Evolutionary conservation across 2,329 filamentous ascomycete species (phyloP).

Genomic region (Grosmannia huntii): DNA sequence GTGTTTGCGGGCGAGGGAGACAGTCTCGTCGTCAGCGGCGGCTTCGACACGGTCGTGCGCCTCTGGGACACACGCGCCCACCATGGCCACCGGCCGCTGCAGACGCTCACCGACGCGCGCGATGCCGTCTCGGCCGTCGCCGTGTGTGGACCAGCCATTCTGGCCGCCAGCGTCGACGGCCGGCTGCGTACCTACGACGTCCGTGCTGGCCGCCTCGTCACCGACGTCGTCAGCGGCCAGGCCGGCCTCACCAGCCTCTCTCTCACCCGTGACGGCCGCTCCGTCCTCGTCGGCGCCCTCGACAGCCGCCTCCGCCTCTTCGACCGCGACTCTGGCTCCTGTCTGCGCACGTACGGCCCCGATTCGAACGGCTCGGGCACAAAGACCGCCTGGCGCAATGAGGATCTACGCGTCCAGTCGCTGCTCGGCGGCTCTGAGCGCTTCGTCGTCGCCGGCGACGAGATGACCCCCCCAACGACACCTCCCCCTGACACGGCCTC

Average conservation of each 20-base stretch:
- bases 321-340: slow-evolving; percentile 61
- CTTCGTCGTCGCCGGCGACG: slow-evolving; percentile 70
- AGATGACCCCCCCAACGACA: slow-evolving; percentile 30
- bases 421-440: slow-evolving; percentile 64
- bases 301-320: slow-evolving; percentile 70
- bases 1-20: slow-evolving; percentile 67
- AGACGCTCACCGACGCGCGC: slow-evolving; percentile 58
- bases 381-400: slow-evolving; percentile 38
- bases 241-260: slow-evolving; percentile 62
- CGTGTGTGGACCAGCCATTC: slow-evolving; percentile 42
- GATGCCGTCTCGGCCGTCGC: slow-evolving; percentile 49
- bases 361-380: neutral
- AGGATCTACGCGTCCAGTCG: slow-evolving; percentile 60
- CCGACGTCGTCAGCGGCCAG: slow-evolving; percentile 50
- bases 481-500: slow-evolving; percentile 11
- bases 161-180: slow-evolving; percentile 74
- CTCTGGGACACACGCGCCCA: slow-evolving; percentile 57
- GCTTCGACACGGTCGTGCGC: slow-evolving; percentile 63
- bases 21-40: slow-evolving; percentile 57
- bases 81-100: slow-evolving; percentile 48
- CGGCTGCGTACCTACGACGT: slow-evolving; percentile 72
- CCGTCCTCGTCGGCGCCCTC: slow-evolving; percentile 60
- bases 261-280: slow-evolving; percentile 59
- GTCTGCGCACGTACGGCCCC: slow-evolving; percentile 55
- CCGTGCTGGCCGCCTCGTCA: slow-evolving; percentile 55